These are phyloP conservation scores for Colletotrichum nymphaeae DNA, from an alignment of 2,329 filamentous ascomycete species.

Conservation along the genomic window DNA sequence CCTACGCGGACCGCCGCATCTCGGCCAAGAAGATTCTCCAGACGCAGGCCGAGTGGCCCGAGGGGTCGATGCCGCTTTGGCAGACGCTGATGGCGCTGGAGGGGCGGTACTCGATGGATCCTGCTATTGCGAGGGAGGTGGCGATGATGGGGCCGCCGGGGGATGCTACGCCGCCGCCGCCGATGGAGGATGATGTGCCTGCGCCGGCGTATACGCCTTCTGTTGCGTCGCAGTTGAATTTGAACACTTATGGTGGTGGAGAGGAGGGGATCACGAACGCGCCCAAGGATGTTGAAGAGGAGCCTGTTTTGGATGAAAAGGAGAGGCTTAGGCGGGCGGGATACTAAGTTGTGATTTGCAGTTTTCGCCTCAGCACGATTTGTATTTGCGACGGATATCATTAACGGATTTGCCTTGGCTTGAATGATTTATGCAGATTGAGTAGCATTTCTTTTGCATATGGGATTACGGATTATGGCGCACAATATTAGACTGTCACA, in stretches of 20 bases:
- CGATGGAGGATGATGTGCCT: conserved; percentile 56
- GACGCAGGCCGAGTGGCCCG: conserved; percentile 53
- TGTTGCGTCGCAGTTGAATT: background rate
- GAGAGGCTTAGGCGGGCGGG: conserved; percentile 12
- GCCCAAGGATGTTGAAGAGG: conserved; percentile 24
- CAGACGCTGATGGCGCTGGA: conserved; percentile 54
- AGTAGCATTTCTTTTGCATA: background rate
- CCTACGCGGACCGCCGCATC: conserved; percentile 72
- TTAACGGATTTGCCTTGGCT: background rate
- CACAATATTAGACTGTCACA: background rate
- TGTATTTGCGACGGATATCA: background rate
- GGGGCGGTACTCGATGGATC: conserved; percentile 43
- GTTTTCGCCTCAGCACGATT: background rate
- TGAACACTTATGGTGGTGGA: background rate
- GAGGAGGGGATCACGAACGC: conserved; percentile 31
- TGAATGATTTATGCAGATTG: background rate
- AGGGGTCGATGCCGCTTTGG: conserved; percentile 49
- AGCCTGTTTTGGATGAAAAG: conserved; percentile 24
- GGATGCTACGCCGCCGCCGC: conserved; percentile 33
- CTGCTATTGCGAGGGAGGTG: conserved; percentile 42
- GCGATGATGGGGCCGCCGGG: conserved; percentile 39
- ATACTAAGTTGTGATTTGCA: background rate
- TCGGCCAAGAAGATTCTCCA: conserved; percentile 49
- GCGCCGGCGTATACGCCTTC: conserved; percentile 21
- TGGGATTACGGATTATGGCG: background rate